phyloP scores from a whole-genome alignment of 441 rosid genomes.

The Theobroma grandiflorum region DNA sequence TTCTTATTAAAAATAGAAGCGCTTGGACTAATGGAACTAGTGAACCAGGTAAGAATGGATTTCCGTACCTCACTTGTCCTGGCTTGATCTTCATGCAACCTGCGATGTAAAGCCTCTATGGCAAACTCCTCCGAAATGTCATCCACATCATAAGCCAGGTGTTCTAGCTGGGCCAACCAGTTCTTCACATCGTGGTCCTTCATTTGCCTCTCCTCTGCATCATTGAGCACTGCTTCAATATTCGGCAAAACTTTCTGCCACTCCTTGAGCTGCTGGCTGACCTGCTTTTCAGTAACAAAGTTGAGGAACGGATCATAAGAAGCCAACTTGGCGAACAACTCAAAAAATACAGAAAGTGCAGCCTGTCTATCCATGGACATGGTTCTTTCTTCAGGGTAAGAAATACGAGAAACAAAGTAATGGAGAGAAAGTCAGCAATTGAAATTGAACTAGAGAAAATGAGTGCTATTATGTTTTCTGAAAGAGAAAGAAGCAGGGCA shows the following conservation, averaged over 20 bases:
- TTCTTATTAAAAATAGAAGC: neutral
- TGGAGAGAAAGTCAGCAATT: neutral
- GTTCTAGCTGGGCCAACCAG: conserved; percentile 19
- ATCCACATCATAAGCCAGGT: conserved; percentile 25
- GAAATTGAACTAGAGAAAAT: neutral
- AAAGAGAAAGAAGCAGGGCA: neutral
- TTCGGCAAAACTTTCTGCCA: conserved; percentile 14
- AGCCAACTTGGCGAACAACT: conserved; percentile 21
- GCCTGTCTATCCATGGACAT: conserved; percentile 18
- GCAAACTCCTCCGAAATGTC: conserved; percentile 23
- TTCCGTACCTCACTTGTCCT: conserved; percentile 4
- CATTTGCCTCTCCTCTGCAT: conserved; percentile 26
- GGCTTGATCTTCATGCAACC: neutral
- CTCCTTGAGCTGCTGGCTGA: conserved; percentile 7
- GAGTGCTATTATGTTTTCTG: neutral
- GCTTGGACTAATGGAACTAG: conserved; percentile 12
- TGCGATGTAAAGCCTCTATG: conserved; percentile 21
- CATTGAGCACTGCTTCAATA: conserved; percentile 20
- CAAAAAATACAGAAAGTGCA: conserved; percentile 13
- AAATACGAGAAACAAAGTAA: neutral
- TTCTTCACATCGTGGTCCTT: neutral
- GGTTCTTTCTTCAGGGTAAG: neutral
- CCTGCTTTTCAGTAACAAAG: conserved; percentile 10
- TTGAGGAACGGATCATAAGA: conserved; percentile 18
- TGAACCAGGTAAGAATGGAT: neutral